Evolutionary conservation across 1,284 basidiomycete species (phyloP), one percentile per base, ranked within the genome.

Genomic region (Stygiomarasmius scandens): DNA sequence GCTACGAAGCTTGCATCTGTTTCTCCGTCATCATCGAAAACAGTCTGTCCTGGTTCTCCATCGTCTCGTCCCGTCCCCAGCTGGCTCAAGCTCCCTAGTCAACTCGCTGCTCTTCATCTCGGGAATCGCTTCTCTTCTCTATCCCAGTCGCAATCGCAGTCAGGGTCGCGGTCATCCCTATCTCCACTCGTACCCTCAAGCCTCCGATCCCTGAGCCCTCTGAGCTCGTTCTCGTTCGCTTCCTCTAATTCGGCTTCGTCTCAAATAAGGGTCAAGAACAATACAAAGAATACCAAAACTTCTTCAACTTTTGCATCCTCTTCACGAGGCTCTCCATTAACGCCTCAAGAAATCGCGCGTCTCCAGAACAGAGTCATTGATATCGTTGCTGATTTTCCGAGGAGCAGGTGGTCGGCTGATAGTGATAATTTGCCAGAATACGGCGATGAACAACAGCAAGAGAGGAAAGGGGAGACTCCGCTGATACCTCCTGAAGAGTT

Each of bases 321-420:
- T 32, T 32, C 29, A 6, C 29, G 6, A 5, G 12, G 29, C 29
- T 32, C 29, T 32, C 29, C 12, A 12, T 32, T 32, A 32, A 5
- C 5, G 29, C 29, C 29, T 12, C 29, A 32, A 27, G 52, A 54
- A 19, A 29, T 54, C 24, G 52, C 52, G 23, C 52, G 44, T 44
- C 43, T 54, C 8, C 22, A 46, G 27, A 54, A 54, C 25, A 54
- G n/a, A 20, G 52, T 54, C n/a, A 11, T 54, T 10, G 43, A 46
- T 32, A 47, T 54, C 41, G 25, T 54, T 23, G 24, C 52, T 8
- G 52, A 54, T 34, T 54, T 54, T 25, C 52, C 52, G 25, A 46
- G 52, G n/a, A 54, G 52, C 27, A 24, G 52, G 27, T 54, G 44
- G 43, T 46, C 43, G 12, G 29, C 12, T 32, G 29, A 32, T 12